phyloP scores from a whole-genome alignment of 1,139 yeast genomes.

The Geotrichum bryndzae region DNA sequence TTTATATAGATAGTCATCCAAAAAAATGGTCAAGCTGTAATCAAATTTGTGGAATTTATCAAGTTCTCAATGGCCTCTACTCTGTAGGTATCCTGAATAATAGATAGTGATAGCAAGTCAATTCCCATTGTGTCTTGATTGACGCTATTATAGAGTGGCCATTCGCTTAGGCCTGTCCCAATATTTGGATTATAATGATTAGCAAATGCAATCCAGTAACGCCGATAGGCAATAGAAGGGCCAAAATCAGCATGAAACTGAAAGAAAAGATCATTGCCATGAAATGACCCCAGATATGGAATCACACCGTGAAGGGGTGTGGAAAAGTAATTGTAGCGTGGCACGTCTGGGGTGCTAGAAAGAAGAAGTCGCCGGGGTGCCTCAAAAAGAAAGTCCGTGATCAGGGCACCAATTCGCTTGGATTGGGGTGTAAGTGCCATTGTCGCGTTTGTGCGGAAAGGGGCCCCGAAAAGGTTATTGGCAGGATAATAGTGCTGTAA shows the following conservation, averaged over 20 bases:
- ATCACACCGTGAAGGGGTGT: constrained; percentile 13
- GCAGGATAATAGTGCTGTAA: constrained; percentile 18
- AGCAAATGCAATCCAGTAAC: constrained; percentile 23
- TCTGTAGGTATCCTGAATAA: constrained; percentile 2
- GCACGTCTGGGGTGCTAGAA: neutral
- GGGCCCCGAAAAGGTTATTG: constrained; percentile 22
- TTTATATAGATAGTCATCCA: no score
- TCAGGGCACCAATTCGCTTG: constrained; percentile 22
- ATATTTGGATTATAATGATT: constrained; percentile 21
- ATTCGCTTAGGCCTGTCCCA: constrained; percentile 12
- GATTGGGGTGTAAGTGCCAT: constrained; percentile 18
- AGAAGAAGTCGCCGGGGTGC: constrained; percentile 21
- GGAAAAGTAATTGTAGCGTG: constrained; percentile 14
- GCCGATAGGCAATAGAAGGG: constrained; percentile 19
- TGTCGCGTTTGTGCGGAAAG: constrained; percentile 21
- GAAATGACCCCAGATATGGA: constrained; percentile 21
- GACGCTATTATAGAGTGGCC: constrained; percentile 29
- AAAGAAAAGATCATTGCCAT: constrained; percentile 17
- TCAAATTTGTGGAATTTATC: neutral
- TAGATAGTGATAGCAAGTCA: neutral
- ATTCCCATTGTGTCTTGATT: constrained; percentile 10
- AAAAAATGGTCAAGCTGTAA: neutral
- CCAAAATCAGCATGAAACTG: constrained; percentile 2
- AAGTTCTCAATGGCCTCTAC: neutral
- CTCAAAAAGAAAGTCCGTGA: constrained; percentile 23